Percentiles rank a stretch among this genome's conserved stretches.
These are phyloP conservation scores for Dipteronia sinensis DNA, from an alignment of 345 rosid genomes.

Conservation along the genomic window DNA sequence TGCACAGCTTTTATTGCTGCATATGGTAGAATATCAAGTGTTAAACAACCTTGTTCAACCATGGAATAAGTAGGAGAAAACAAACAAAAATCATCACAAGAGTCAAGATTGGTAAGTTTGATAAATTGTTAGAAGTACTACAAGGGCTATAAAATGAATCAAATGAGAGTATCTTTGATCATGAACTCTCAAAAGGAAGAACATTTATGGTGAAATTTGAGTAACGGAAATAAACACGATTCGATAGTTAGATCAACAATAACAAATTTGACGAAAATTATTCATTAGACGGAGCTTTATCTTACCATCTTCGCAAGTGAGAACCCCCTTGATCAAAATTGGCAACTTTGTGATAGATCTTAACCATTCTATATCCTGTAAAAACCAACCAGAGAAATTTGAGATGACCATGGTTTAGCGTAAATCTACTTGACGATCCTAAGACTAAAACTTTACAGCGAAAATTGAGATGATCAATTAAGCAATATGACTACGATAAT, in stretches of 20 bases:
- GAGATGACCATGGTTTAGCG: neutral
- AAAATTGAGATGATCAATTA: too few species aligned
- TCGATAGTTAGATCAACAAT: neutral
- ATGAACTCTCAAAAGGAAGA: too few species aligned
- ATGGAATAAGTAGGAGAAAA: too few species aligned
- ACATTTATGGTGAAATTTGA: too few species aligned
- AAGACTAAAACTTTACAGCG: too few species aligned
- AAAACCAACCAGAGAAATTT: neutral
- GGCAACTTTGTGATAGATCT: conserved; percentile 80
- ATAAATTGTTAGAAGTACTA: too few species aligned
- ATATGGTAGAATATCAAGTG: conserved; percentile 12
- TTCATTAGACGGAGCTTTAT: conserved; percentile 16
- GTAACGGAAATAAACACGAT: neutral
- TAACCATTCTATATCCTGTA: conserved; percentile 81
- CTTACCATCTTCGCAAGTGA: conserved; percentile 85
- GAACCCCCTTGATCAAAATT: conserved; percentile 69
- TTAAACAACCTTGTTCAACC: neutral
- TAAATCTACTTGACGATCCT: neutral
- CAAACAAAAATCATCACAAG: too few species aligned
- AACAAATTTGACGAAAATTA: too few species aligned
- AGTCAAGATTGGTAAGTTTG: too few species aligned
- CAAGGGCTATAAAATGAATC: too few species aligned
- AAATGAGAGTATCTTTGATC: too few species aligned
- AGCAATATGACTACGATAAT: neutral
- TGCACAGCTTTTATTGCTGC: conserved; percentile 80